A percentile compares a stretch with the other conserved stretches of the same genome.
These are phyloP conservation scores for Aspergillus brunneoviolaceus DNA, from an alignment of 2,329 filamentous ascomycete species.

Conservation along the genomic window DNA sequence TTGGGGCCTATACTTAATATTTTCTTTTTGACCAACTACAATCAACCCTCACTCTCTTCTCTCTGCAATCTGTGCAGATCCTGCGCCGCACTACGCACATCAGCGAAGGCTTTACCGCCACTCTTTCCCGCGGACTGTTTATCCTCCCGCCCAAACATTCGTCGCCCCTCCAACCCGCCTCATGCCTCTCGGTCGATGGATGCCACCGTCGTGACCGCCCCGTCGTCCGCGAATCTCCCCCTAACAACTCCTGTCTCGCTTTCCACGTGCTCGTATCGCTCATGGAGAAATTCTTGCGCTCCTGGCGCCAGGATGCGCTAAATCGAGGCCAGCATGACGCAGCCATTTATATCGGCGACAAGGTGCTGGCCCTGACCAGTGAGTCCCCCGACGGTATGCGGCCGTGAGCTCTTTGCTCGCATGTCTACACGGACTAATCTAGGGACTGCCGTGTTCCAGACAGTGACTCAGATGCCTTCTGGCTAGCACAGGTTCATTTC, in stretches of 20 bases:
- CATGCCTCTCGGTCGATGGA: slow-evolving; percentile 6
- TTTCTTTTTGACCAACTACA: neutral
- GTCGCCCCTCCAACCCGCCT: slow-evolving; percentile 8
- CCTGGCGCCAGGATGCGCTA: slow-evolving; percentile 92
- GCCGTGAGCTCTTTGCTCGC: neutral
- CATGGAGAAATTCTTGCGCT: slow-evolving; percentile 92
- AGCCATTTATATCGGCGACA: slow-evolving; percentile 96
- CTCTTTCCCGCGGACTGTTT: slow-evolving; percentile 2
- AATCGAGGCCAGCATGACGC: slow-evolving; percentile 96
- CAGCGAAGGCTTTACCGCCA: neutral
- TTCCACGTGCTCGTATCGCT: slow-evolving; percentile 5
- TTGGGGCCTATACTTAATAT: neutral
- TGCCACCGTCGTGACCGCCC: slow-evolving; percentile 3
- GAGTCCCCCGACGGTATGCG: slow-evolving; percentile 33
- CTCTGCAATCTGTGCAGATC: neutral
- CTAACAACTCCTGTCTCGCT: neutral
- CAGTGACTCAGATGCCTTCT: slow-evolving; percentile 91
- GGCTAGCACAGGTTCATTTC: slow-evolving; percentile 98
- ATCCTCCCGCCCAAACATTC: neutral
- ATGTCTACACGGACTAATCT: slow-evolving; percentile 1
- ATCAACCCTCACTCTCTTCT: neutral
- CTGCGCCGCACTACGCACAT: neutral
- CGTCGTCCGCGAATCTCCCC: slow-evolving; percentile 4
- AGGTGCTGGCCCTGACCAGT: slow-evolving; percentile 92
- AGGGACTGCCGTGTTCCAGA: slow-evolving; percentile 52